These are phyloP conservation scores for Ascochyta koolunga DNA, from an alignment of 2,329 filamentous ascomycete genomes.

Conservation along the genomic window DNA sequence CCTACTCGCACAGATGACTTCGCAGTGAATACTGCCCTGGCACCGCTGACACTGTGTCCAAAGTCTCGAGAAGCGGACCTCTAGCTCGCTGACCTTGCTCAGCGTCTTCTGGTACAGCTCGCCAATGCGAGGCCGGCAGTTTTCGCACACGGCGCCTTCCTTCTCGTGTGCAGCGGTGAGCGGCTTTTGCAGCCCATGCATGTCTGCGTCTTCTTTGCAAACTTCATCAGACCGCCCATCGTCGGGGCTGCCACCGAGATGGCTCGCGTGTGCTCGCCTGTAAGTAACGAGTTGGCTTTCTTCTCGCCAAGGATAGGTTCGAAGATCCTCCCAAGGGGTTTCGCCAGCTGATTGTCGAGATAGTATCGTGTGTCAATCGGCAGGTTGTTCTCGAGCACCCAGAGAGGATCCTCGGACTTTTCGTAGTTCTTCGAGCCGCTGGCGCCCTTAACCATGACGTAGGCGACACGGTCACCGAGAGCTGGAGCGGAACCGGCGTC, in stretches of 20 bases:
- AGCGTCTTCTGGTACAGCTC: conserved; percentile 94
- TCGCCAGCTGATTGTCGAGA: conserved; percentile 95
- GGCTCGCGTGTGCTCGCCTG: conserved; percentile 91
- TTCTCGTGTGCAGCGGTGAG: conserved; percentile 79
- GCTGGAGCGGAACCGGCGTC: conserved; percentile 92
- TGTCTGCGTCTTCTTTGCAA: conserved; percentile 95
- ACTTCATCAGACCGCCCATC: conserved; percentile 96
- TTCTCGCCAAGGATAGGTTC: conserved; percentile 96
- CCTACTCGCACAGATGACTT: conserved; percentile 94
- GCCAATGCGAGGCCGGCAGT: conserved; percentile 83
- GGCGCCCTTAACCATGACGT: conserved; percentile 94
- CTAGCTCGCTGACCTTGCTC: conserved; percentile 85
- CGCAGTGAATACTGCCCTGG: conserved; percentile 96
- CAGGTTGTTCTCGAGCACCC: conserved; percentile 94
- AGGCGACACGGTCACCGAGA: conserved; percentile 93
- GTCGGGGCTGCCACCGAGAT: conserved; percentile 92
- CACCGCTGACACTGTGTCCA: conserved; percentile 99
- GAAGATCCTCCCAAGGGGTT: conserved; percentile 93
- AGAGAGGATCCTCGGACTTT: conserved; percentile 95
- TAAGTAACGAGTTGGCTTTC: conserved; percentile 83
- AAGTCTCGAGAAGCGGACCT: conserved; percentile 87
- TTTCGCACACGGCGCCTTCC: conserved; percentile 83
- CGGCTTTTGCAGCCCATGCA: conserved; percentile 99
- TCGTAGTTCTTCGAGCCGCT: conserved; percentile 94
- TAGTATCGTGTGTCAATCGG: conserved; percentile 99